Percentiles rank a stretch among this genome's conserved stretches.
Conservation (phyloP, 345 rosid species). For the Ceriops decandra region DNA sequence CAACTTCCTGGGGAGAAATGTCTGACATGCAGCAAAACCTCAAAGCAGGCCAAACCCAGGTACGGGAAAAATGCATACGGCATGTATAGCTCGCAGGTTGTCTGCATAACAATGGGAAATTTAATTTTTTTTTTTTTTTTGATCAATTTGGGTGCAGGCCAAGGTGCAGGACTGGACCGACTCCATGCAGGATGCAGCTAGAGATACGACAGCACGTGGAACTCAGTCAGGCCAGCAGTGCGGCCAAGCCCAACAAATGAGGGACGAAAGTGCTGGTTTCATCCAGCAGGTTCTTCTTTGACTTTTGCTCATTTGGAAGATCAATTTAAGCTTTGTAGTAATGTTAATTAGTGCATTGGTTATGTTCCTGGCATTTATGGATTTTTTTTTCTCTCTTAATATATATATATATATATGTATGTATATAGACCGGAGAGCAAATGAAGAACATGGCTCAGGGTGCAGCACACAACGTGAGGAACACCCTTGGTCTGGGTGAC, state of each 20-base stretch:
- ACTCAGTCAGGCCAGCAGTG: too few relatives aligned
- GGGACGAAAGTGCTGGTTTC: constrained; percentile 11
- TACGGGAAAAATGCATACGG: not conserved
- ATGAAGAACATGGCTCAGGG: constrained; percentile 48
- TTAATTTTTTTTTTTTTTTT: not conserved
- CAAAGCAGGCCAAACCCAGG: constrained; percentile 12
- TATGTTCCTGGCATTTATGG: not conserved
- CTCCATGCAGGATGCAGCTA: constrained; percentile 8
- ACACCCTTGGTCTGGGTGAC: constrained; percentile 4
- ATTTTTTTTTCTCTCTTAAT: not conserved
- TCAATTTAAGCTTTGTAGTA: too few relatives aligned
- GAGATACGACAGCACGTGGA: constrained; percentile 8
- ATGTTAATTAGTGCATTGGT: too few relatives aligned
- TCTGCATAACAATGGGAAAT: too few relatives aligned
- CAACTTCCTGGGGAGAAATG: not conserved
- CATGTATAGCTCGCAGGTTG: too few relatives aligned
- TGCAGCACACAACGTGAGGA: constrained; percentile 34
- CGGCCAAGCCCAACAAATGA: constrained; percentile 5
- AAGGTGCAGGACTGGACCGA: constrained; percentile 4
- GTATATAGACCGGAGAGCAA: constrained; percentile 34
- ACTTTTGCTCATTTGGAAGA: not conserved
- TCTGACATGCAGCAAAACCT: constrained; percentile 17
- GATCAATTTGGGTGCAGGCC: not conserved
- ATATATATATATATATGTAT: not conserved
- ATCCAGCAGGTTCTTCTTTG: constrained; percentile 13